Evolutionary conservation across 805 yeast genomes (phyloP), one percentile per base, ranked within the genome.

Genomic region (Metschnikowia peoriensis): DNA sequence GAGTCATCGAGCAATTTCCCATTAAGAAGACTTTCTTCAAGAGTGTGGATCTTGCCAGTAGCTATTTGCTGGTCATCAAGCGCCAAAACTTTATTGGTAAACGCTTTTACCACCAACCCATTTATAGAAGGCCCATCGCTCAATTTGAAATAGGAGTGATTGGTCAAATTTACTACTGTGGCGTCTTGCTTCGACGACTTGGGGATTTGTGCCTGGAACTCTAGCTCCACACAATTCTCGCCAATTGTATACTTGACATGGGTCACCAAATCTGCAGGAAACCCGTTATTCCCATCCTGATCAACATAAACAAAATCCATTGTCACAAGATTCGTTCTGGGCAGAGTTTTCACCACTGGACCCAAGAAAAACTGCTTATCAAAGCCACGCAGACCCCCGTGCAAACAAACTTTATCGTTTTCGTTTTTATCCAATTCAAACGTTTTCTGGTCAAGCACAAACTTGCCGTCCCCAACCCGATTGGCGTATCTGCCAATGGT

Each of bases 401-500:
- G 89, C 34, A 84, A 72, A 41, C 43, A 41, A 44, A 76, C 72
- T 32, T 48, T 46, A 7, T 54, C 60, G 38, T 65, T 64, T 54
- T 79, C 80, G 63, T 79, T 81, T 37, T 66, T 60, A 17, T 75
- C 71, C 50, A 84, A 65, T 22, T 69, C 61, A 60, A 73, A 78
- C 11, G 64, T 61, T 48, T 67, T 61, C 6, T 79, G 82, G 37
- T 71, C 69, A 22, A 83, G 53, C 12, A 55, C 47, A 56, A 81
- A 72, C 47, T 62, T 55, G 32, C 82, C 85, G 41, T 70, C 69
- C 10, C 67, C 60, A 47, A 85, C 77, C 52, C 89, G 74, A 65
- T 85, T 85, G 49, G 88, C 88, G 53, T 73, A 78, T 43, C 89
- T 74, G 29, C 90, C 90, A 39, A 84, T 77, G 16, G 86, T 80